Conservation (phyloP, 768 basidiomycete species). For the Daedaleopsis sinensis region DNA sequence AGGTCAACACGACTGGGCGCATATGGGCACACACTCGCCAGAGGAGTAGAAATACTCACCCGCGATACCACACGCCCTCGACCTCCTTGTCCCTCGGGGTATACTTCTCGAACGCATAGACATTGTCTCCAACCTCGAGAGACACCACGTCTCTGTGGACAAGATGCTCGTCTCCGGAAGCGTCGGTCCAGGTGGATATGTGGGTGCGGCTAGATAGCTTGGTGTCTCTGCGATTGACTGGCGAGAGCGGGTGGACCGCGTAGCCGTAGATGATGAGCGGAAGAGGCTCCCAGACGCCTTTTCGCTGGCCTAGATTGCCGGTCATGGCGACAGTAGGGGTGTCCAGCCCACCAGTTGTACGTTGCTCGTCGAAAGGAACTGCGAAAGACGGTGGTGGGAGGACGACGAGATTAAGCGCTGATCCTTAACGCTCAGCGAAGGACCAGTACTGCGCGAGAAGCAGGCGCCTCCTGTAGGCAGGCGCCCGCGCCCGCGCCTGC, state of each 20-base stretch:
- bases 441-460: slow-evolving; percentile 46
- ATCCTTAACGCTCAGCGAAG: background rate
- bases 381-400: too few relatives aligned
- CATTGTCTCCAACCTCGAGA: slow-evolving; percentile 93
- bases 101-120: slow-evolving; percentile 96
- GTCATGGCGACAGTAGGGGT: slow-evolving; percentile 13
- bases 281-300: slow-evolving; percentile 64
- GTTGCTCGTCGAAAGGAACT: background rate
- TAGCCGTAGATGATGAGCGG: slow-evolving; percentile 88
- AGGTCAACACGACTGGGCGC: background rate
- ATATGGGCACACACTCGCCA: background rate
- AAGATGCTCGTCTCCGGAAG: slow-evolving; percentile 60
- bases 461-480: slow-evolving; percentile 35
- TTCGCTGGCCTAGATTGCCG: slow-evolving; percentile 21
- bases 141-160: slow-evolving; percentile 77
- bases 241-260: slow-evolving; percentile 81
- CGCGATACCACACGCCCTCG: slow-evolving; percentile 90
- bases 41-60: slow-evolving; percentile 55
- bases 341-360: background rate
- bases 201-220: slow-evolving; percentile 61
- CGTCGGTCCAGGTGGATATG: slow-evolving; percentile 63
- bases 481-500: slow-evolving; percentile 5
- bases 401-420: too few relatives aligned
- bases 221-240: slow-evolving; percentile 69
- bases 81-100: slow-evolving; percentile 71